Evolutionary conservation across 371 early-diverging fungal genomes (phyloP), one percentile per base, ranked within the genome.

Genomic region (Nosema granulosis): DNA sequence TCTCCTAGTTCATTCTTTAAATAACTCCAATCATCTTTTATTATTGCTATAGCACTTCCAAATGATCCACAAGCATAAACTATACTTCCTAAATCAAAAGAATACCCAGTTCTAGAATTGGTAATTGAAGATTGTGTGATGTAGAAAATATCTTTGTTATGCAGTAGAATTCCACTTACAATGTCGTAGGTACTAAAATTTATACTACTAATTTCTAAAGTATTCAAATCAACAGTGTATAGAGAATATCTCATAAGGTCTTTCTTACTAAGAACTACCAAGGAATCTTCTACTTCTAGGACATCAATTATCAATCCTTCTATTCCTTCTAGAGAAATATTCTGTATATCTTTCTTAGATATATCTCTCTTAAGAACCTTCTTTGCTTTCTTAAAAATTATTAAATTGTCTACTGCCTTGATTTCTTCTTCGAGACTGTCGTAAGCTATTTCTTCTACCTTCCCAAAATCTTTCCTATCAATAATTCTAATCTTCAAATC

Each of bases 21-120:
- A 37, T 63, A 63, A 26, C 20, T 35, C 63, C 63, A 63, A 20
- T 31, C 63, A 63, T 63, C 43, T 22, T 37, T 63, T 31, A 63
- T 20, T 22, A 35, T 43, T 22, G 34, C 63, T 3, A 63, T 35
- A 16, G 11, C 38, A 1, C 20, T 34, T 18, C 38, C 29, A 9
- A 63, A 12, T 3, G 34, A 11, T 34, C 11, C 11, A 6, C 26
- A 11, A 38, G 26, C 32, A 63, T 63, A 63, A 63, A 63, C 34
- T 9, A 63, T 22, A 32, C 11, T 16, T 6, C 38, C 63, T 26
- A 63, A 22, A 6, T 63, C 63, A 35, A 18, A 63, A 31, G 26
- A 37, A 11, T 3, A 20, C 20, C 34, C 22, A 31, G 22, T 63
- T 35, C 38, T 34, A 31, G 20, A 11, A 63, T 63, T 63, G 37